Conservation (phyloP, 352 stramenopile genomes). For the Pythium dissimile region DNA sequence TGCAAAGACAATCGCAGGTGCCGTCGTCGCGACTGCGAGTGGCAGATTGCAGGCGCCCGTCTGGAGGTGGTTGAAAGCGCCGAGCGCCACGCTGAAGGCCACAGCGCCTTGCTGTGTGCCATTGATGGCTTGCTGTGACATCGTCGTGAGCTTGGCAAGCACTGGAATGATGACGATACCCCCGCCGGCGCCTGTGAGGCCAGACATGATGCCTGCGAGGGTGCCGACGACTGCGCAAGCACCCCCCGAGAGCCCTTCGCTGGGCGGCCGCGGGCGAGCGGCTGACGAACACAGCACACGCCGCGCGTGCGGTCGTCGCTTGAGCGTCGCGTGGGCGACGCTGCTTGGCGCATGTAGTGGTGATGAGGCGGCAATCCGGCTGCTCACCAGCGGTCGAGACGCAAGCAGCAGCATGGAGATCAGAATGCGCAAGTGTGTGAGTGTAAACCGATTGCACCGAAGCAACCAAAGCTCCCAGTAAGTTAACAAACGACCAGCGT, state of each 20-base stretch:
- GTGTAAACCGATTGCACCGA: too few species aligned
- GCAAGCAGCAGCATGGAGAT: background rate
- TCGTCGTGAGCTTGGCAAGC: slow-evolving; percentile 68
- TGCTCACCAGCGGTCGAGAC: background rate
- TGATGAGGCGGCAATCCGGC: background rate
- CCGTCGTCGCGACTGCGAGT: slow-evolving; percentile 54
- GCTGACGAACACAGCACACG: slow-evolving; percentile 1
- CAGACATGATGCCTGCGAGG: slow-evolving; percentile 62
- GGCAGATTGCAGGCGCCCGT: slow-evolving; percentile 67
- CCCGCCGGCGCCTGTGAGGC: slow-evolving; percentile 62
- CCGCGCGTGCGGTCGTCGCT: background rate
- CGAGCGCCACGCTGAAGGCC: slow-evolving; percentile 54
- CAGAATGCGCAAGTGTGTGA: background rate
- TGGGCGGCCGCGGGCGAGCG: background rate
- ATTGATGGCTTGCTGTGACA: slow-evolving; percentile 77
- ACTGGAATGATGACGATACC: slow-evolving; percentile 77
- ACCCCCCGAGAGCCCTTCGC: background rate
- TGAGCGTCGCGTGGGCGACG: background rate
- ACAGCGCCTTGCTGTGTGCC: slow-evolving; percentile 74
- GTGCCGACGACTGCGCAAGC: slow-evolving; percentile 36
- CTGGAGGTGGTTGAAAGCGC: slow-evolving; percentile 63
- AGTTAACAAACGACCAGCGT: background rate
- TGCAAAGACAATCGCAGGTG: slow-evolving; percentile 67
- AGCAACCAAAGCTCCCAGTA: background rate
- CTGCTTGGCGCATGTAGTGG: background rate